These are phyloP conservation scores for Juglanconis juglandina DNA, from an alignment of 2,329 filamentous ascomycete genomes.

Conservation along the genomic window DNA sequence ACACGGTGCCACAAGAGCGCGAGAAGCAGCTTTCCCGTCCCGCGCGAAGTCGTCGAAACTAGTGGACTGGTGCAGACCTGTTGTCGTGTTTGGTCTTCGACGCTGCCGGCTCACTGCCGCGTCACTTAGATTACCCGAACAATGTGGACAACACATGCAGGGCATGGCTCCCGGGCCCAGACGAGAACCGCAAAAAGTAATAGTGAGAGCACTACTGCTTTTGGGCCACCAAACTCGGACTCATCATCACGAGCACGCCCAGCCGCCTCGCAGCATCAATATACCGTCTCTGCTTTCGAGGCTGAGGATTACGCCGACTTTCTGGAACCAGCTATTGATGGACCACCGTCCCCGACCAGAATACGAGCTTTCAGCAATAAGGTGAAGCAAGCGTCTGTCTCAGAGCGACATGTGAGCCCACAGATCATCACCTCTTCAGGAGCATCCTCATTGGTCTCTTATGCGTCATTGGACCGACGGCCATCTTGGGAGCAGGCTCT, in stretches of 20 bases:
- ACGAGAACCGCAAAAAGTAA: constrained; percentile 15
- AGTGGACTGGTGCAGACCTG: constrained; percentile 16
- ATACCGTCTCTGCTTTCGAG: constrained; percentile 16
- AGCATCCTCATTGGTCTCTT: constrained; percentile 51
- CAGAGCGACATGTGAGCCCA: constrained; percentile 44
- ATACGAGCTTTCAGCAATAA: constrained; percentile 58
- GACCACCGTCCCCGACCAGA: constrained; percentile 58
- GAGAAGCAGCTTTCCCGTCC: constrained; percentile 15
- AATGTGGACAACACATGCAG: constrained; percentile 16
- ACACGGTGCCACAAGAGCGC: constrained; percentile 12
- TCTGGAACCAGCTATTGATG: constrained; percentile 57
- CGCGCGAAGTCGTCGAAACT: constrained; percentile 15
- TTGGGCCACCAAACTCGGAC: constrained; percentile 2
- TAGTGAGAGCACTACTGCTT: constrained; percentile 10
- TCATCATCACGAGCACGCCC: constrained; percentile 8
- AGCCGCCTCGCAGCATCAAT: constrained; percentile 9
- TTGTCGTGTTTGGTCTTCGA: constrained; percentile 7
- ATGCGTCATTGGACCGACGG: constrained; percentile 37
- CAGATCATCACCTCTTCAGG: constrained; percentile 52
- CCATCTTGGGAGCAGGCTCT: constrained; percentile 48
- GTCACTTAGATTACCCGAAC: constrained; percentile 9
- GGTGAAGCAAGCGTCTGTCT: constrained; percentile 51
- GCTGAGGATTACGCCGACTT: constrained; percentile 36
- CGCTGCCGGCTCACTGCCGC: constrained; percentile 1
- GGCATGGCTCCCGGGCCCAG: constrained; percentile 11